Evolutionary conservation across 2,329 filamentous ascomycete species (phyloP).

Genomic region (Cercospora janseana): DNA sequence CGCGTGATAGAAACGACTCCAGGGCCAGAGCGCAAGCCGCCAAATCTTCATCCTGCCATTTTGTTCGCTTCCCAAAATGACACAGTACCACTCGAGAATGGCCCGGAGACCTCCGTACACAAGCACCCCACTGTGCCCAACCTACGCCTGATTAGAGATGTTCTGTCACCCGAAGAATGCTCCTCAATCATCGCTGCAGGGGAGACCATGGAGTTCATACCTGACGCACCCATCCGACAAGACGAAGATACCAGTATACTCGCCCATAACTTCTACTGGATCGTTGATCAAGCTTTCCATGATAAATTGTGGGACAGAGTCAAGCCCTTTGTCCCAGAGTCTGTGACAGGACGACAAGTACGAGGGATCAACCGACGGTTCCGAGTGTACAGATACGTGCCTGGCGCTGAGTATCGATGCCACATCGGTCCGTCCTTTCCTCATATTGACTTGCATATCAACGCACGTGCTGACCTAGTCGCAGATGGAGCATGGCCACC

Average conservation of each 20-base stretch:
- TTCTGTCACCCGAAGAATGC: constrained; percentile 63
- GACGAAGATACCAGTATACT: constrained; percentile 62
- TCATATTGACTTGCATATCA: neutral
- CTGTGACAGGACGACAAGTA: constrained; percentile 56
- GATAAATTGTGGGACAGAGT: constrained; percentile 63
- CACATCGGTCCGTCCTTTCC: constrained; percentile 52
- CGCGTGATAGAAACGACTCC: constrained; percentile 61
- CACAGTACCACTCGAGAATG: constrained; percentile 51
- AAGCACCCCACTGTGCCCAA: constrained; percentile 63
- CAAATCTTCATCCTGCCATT: constrained; percentile 65
- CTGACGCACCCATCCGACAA: constrained; percentile 66
- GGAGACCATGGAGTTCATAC: constrained; percentile 64
- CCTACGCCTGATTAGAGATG: constrained; percentile 58
- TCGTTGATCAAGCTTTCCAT: constrained; percentile 63
- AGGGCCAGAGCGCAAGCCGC: constrained; percentile 61
- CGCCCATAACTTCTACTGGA: constrained; percentile 73
- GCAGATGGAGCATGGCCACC: constrained; percentile 68
- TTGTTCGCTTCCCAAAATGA: constrained; percentile 61
- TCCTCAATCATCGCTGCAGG: constrained; percentile 64
- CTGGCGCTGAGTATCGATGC: constrained; percentile 68
- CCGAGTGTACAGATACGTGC: constrained; percentile 69
- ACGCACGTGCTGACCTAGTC: neutral
- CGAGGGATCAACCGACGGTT: constrained; percentile 68
- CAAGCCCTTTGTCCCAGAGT: constrained; percentile 55
- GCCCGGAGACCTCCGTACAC: constrained; percentile 53